These are phyloP conservation scores for Funneliformis geosporum DNA, from an alignment of 192 early-diverging fungal species.

Conservation along the genomic window DNA sequence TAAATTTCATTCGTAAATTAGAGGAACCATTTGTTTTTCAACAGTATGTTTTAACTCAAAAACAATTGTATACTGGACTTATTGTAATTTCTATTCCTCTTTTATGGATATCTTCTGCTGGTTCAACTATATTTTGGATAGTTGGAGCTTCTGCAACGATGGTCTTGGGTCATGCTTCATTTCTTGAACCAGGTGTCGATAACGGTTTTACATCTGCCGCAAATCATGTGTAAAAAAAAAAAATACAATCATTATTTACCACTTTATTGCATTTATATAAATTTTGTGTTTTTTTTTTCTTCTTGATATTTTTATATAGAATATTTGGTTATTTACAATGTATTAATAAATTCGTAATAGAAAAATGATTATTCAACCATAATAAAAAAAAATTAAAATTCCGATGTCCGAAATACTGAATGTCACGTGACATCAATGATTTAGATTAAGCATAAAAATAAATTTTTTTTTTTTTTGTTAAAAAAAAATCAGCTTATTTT, in stretches of 20 bases:
- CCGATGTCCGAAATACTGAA: background rate
- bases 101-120: constrained; percentile 53
- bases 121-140: constrained; percentile 62
- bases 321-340: too few relatives aligned
- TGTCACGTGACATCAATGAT: background rate
- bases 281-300: background rate
- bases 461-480: background rate
- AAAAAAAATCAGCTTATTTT: background rate
- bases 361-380: too few relatives aligned
- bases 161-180: constrained; percentile 58
- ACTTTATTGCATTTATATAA: background rate
- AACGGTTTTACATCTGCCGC: constrained; percentile 50
- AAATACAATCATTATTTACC: background rate
- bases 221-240: background rate
- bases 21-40: constrained; percentile 38
- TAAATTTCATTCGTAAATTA: constrained; percentile 50
- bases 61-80: constrained; percentile 50
- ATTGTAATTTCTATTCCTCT: constrained; percentile 48
- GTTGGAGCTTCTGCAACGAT: constrained; percentile 58
- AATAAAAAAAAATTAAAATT: too few relatives aligned
- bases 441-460: background rate
- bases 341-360: too few relatives aligned
- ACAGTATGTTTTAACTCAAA: constrained; percentile 33
- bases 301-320: too few relatives aligned
- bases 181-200: constrained; percentile 58